A percentile compares a stretch with the other conserved stretches of the same genome.
phyloP scores from a whole-genome alignment of 2,329 filamentous ascomycete genomes.

The Fusarium camptoceras region DNA sequence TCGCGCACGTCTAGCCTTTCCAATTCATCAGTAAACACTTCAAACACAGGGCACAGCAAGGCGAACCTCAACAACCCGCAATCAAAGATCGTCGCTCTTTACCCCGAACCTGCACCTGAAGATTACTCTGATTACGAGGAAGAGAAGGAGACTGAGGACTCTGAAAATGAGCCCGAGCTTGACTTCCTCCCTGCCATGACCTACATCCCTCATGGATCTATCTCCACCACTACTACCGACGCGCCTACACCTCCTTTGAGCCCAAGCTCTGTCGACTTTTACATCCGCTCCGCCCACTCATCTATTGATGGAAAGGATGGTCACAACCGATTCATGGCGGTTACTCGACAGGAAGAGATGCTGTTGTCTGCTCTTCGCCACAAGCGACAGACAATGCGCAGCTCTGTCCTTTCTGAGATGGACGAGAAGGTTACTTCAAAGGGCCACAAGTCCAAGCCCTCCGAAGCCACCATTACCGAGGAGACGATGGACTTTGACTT shows the following conservation, averaged over 20 bases:
- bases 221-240: slow-evolving; percentile 49
- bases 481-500: slow-evolving; percentile 52
- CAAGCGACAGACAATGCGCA: slow-evolving; percentile 67
- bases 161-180: slow-evolving; percentile 30
- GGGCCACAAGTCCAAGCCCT: slow-evolving; percentile 46
- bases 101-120: slow-evolving; percentile 46
- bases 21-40: slow-evolving; percentile 53
- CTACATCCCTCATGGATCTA: slow-evolving; percentile 40
- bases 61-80: slow-evolving; percentile 53
- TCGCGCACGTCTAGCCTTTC: slow-evolving; percentile 53
- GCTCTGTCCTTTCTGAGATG: slow-evolving; percentile 58
- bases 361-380: slow-evolving; percentile 67
- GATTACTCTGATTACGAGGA: slow-evolving; percentile 39
- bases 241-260: slow-evolving; percentile 64
- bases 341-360: slow-evolving; percentile 69
- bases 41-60: slow-evolving; percentile 50
- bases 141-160: slow-evolving; percentile 26
- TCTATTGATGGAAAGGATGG: slow-evolving; percentile 50
- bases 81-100: slow-evolving; percentile 54
- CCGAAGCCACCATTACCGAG: slow-evolving; percentile 49
- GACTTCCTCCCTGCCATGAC: slow-evolving; percentile 31
- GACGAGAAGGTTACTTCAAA: slow-evolving; percentile 37
- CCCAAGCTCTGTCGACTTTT: slow-evolving; percentile 64
- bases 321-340: slow-evolving; percentile 64
- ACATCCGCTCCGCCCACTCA: slow-evolving; percentile 55